Evolutionary conservation across 1,139 yeast species (phyloP), one percentile per base, ranked within the genome.

Genomic region (Zygosaccharomyces pseudobailii): DNA sequence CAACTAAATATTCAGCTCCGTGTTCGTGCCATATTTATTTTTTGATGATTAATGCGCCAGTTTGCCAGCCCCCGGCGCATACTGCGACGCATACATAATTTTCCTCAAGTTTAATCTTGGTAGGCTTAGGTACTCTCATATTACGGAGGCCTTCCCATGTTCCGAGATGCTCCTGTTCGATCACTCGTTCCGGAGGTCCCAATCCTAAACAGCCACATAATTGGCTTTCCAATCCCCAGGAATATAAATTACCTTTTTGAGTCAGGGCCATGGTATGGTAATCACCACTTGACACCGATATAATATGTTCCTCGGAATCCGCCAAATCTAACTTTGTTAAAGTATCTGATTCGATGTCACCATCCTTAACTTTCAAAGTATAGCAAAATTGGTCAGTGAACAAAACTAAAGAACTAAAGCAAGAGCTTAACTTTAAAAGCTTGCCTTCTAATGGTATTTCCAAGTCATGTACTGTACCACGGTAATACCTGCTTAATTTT

Each of bases 51-150:
- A 79, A 61, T 2, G 82, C 92, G 37, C 82, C 81, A 0, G 88
- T 79, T 49, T 85, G 94, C 94, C 92, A 85, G 2, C 95, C 95
- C n/a, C 82, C 79, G 9, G 88, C 86, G 2, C 85, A 74, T 41
- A 82, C 73, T 0, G 79, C 78, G 13, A 76, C 52, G 59, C 71
- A 76, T 9, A 51, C 49, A 35, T 57, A 56, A 57, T 78, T 78
- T 62, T 55, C 51, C 6, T 52, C 54, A 4, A 64, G 36, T 31
- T 73, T 69, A 0, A 81, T 71, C 32, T 58, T 60, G 0, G 71
- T 65, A 0, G 90, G 90, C 33, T 58, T 68, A 0, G 45, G 45
- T 0, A 80, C 77, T 17, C 69, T 64, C 42, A 70, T 58, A 5
- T 76, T 79, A n/a, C 66, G 64, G 6, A 45, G 28, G 22, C 68